Evolutionary conservation across 768 basidiomycete genomes (phyloP).

Genomic region (Russula sp.): DNA sequence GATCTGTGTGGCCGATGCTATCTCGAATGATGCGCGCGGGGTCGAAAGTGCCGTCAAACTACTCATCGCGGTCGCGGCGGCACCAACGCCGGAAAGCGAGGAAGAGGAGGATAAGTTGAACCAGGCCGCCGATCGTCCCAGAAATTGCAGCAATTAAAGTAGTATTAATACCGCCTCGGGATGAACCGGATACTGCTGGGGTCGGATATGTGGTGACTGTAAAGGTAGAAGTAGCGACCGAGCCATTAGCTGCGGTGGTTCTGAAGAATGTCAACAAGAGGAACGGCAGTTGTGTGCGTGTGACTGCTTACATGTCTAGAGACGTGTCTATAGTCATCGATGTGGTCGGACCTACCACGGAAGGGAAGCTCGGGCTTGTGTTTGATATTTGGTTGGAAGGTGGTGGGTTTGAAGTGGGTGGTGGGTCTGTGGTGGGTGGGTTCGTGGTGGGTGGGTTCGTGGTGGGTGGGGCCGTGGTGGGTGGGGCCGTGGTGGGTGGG

Average conservation of each 20-base stretch:
- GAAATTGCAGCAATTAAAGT: conserved; percentile 30
- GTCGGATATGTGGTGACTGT: conserved; percentile 25
- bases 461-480: no score
- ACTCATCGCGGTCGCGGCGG: no score
- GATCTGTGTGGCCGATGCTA: no score
- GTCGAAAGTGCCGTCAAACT: no score
- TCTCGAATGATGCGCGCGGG: conserved; percentile 26
- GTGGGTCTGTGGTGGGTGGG: background rate
- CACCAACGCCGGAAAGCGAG: background rate
- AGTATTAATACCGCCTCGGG: conserved; percentile 12
- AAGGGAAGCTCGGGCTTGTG: background rate
- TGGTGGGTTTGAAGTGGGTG: background rate
- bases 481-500: no score
- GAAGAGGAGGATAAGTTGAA: conserved; percentile 24
- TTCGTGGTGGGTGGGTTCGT: no score
- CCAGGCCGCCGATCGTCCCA: conserved; percentile 25
- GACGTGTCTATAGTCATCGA: conserved; percentile 7
- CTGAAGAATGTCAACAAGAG: conserved; percentile 3
- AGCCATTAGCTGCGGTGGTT: conserved; percentile 13
- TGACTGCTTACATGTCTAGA: background rate
- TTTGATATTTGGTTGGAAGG: background rate
- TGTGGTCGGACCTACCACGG: background rate
- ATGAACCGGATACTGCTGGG: background rate
- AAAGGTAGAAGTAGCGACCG: conserved; percentile 8
- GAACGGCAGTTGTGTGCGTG: background rate